A percentile compares a stretch with the other conserved stretches of the same genome.
Evolutionary conservation across 1,139 yeast genomes (phyloP).

Genomic region (Taiozyma sp.): DNA sequence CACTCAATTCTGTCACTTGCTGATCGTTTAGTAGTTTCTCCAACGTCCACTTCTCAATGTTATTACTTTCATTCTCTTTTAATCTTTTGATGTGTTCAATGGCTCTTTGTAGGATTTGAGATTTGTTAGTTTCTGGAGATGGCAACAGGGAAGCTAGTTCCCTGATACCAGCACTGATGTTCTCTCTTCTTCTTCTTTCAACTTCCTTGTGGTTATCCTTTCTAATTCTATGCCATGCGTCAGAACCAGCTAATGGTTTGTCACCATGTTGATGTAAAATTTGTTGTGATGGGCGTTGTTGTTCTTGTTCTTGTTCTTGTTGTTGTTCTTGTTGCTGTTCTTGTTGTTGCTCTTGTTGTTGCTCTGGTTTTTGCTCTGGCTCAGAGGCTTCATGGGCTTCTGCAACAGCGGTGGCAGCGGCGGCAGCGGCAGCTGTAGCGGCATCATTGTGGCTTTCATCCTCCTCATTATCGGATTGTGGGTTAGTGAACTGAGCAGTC

Average conservation of each 20-base stretch:
- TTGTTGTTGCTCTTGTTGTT: constrained; percentile 5
- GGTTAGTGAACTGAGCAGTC: constrained; percentile 8
- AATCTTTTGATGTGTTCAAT: constrained; percentile 86
- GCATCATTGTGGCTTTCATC: not conserved
- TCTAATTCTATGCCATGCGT: constrained; percentile 84
- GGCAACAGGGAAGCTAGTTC: constrained; percentile 75
- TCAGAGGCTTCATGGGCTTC: constrained; percentile 11
- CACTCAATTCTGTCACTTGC: constrained; percentile 74
- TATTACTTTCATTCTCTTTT: constrained; percentile 82
- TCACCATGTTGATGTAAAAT: constrained; percentile 15
- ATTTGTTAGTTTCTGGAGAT: constrained; percentile 85
- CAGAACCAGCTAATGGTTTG: constrained; percentile 57
- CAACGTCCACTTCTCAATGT: constrained; percentile 90
- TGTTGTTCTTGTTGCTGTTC: not conserved
- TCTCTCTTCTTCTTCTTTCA: constrained; percentile 92
- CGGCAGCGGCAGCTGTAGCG: constrained; percentile 11
- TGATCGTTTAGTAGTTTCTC: constrained; percentile 91
- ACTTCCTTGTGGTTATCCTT: constrained; percentile 96
- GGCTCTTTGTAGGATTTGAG: constrained; percentile 83
- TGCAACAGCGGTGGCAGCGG: constrained; percentile 8
- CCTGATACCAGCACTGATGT: constrained; percentile 84
- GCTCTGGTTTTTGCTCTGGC: constrained; percentile 5
- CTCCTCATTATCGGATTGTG: constrained; percentile 7
- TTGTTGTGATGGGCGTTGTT: constrained; percentile 20
- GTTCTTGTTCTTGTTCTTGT: constrained; percentile 7